Conservation (phyloP, 2,329 filamentous ascomycete species). For the Nothopassalora personata region DNA sequence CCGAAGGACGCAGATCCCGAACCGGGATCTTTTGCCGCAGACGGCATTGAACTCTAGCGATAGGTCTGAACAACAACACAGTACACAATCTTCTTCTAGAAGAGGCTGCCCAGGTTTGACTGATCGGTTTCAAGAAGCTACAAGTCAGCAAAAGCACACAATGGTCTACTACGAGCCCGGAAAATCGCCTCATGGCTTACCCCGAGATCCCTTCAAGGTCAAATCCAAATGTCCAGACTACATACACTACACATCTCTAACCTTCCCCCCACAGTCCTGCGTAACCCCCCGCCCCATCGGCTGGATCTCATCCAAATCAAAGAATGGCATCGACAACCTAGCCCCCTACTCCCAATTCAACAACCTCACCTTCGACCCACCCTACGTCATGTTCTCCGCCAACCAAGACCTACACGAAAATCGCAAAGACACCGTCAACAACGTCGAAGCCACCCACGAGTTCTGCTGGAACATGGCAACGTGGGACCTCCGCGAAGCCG, state of each 20-base stretch:
- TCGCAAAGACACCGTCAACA: slow-evolving; percentile 55
- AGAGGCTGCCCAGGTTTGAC: no score
- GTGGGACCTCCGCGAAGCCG: slow-evolving; percentile 50
- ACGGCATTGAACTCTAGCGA: background rate
- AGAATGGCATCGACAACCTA: slow-evolving; percentile 47
- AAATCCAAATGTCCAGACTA: background rate
- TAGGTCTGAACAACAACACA: background rate
- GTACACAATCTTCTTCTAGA: background rate
- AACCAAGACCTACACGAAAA: slow-evolving; percentile 47
- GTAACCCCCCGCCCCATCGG: slow-evolving; percentile 58
- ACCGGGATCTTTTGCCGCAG: background rate
- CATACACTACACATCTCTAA: background rate
- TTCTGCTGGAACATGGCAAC: slow-evolving; percentile 59
- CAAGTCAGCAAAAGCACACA: background rate
- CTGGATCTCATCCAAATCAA: slow-evolving; percentile 56
- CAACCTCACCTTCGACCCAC: slow-evolving; percentile 59
- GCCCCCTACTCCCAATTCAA: slow-evolving; percentile 60
- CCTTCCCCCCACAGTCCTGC: slow-evolving; percentile 40
- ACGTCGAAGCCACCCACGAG: slow-evolving; percentile 46
- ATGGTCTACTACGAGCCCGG: slow-evolving; percentile 51
- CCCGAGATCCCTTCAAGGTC: slow-evolving; percentile 54
- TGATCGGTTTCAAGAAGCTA: no score
- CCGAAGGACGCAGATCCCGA: background rate
- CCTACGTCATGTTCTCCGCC: slow-evolving; percentile 57
- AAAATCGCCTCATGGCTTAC: slow-evolving; percentile 48